Percentiles rank a stretch among this genome's conserved stretches.
phyloP scores from a whole-genome alignment of 1,139 yeast species.

The Geotrichum reessii region DNA sequence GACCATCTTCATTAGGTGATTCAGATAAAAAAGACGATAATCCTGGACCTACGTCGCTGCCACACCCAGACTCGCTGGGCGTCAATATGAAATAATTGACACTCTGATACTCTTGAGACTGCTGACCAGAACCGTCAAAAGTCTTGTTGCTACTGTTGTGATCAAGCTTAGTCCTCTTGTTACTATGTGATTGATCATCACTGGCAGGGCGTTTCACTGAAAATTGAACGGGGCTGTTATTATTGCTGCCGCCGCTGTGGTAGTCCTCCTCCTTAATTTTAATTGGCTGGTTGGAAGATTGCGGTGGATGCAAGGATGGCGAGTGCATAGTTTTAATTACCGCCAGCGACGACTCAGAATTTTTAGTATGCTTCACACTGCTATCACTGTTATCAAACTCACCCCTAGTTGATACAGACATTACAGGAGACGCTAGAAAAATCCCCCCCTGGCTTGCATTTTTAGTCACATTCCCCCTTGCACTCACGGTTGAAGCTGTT shows the following conservation, averaged over 20 bases:
- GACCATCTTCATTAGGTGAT: background rate
- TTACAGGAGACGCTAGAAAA: background rate
- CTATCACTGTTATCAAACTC: background rate
- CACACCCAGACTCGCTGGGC: conserved; percentile 31
- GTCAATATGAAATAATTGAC: conserved; percentile 27
- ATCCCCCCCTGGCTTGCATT: background rate
- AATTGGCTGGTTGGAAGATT: background rate
- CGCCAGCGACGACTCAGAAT: background rate
- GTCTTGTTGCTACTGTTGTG: background rate
- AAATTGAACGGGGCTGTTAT: background rate
- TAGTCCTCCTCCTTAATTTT: background rate
- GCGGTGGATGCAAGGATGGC: background rate
- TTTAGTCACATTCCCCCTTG: too few species aligned
- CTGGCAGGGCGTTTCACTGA: background rate
- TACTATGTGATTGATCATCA: background rate
- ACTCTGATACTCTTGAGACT: conserved; percentile 6
- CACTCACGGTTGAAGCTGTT: background rate
- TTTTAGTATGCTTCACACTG: background rate
- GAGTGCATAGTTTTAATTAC: background rate
- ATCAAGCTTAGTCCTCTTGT: background rate
- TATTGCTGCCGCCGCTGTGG: background rate
- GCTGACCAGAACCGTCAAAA: background rate
- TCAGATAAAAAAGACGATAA: conserved; percentile 7
- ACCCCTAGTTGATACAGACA: background rate
- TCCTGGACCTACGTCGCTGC: conserved; percentile 21